Evolutionary conservation across 2,329 filamentous ascomycete species (phyloP).

Genomic region (Sporothrix luriei): DNA sequence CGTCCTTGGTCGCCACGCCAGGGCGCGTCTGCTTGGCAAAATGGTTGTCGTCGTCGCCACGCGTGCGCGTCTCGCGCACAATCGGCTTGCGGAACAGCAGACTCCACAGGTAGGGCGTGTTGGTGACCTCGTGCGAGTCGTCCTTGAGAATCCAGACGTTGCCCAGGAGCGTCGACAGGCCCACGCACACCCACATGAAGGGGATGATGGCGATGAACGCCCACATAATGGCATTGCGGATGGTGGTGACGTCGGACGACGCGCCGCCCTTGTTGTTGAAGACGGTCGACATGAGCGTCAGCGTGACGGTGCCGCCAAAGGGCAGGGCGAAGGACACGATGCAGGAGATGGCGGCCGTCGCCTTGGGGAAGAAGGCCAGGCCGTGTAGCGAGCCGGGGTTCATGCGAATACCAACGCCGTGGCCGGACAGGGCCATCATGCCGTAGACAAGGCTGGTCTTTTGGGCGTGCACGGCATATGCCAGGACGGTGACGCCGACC

Average conservation of each 20-base stretch:
- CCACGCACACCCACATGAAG: conserved; percentile 50
- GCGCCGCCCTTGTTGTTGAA: conserved; percentile 59
- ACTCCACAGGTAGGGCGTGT: conserved; percentile 35
- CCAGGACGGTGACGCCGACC: conserved; percentile 60
- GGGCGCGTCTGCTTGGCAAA: not conserved
- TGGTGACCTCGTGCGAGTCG: conserved; percentile 36
- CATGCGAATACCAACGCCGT: conserved; percentile 63
- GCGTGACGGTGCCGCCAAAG: conserved; percentile 65
- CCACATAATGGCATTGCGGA: conserved; percentile 60
- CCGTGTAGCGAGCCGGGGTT: conserved; percentile 65
- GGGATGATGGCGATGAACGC: conserved; percentile 63
- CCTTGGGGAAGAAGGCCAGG: conserved; percentile 61
- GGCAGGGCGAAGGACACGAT: conserved; percentile 63
- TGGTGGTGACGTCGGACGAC: not conserved
- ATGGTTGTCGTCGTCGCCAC: conserved; percentile 11
- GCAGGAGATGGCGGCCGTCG: conserved; percentile 61
- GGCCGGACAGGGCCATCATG: conserved; percentile 67
- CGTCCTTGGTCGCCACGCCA: conserved; percentile 1
- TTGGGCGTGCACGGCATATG: conserved; percentile 43
- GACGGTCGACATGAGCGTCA: conserved; percentile 69
- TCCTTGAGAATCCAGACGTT: conserved; percentile 39
- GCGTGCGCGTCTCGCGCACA: conserved; percentile 19
- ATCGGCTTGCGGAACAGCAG: conserved; percentile 30
- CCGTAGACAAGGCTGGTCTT: conserved; percentile 52
- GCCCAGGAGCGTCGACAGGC: conserved; percentile 38